Evolutionary conservation across 495 filamentous ascomycete genomes (phyloP), one percentile per base, ranked within the genome.

Genomic region (Hypoxylon cercidicola): DNA sequence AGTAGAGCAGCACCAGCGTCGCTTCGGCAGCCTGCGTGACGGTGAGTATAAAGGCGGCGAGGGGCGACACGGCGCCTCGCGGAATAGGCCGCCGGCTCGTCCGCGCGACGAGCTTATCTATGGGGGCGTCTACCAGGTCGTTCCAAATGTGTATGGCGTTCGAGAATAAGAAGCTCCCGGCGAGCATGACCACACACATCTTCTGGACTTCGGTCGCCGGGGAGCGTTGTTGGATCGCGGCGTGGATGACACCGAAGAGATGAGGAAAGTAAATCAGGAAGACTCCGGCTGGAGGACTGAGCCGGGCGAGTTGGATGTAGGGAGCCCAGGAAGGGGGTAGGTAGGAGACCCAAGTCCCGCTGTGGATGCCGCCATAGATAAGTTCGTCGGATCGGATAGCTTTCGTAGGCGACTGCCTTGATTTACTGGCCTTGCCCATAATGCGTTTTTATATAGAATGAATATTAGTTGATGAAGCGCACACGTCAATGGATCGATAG

Each of bases 141-240:
- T 81, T 79, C 76, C 76, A 79, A 21, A 72, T 72, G 67, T 76
- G 74, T 2, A 68, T 69, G 1, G 77, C 75, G 62, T 77, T 78
- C 41, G 70, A 73, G 62, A 77, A 71, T 66, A 82, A 78, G 70
- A 80, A 75, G 62, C 64, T 72, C 37, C 73, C 74, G 45, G 60
- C 67, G 9, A 78, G 67, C 55, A 79, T 70, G 35, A 76, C 2
- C 1, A 55, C 11, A 45, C 57, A 40, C 4, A 62, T 46, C 9
- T 20, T 57, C 4, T 74, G 53, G 19, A 73, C 64, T 12, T 65
- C 37, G 10, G 44, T 20, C 1, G 61, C 19, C 6, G 70, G 43
- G 1, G 60, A 63, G 21, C 68, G 46, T 30, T 64, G 61, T 32
- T 61, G 70, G 20, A 72, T 60, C 19, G 75, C 77, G 5, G 75